A percentile compares a stretch with the other conserved stretches of the same genome.
phyloP scores from a whole-genome alignment of 495 filamentous ascomycete species.

The Xylaria palmicola region DNA sequence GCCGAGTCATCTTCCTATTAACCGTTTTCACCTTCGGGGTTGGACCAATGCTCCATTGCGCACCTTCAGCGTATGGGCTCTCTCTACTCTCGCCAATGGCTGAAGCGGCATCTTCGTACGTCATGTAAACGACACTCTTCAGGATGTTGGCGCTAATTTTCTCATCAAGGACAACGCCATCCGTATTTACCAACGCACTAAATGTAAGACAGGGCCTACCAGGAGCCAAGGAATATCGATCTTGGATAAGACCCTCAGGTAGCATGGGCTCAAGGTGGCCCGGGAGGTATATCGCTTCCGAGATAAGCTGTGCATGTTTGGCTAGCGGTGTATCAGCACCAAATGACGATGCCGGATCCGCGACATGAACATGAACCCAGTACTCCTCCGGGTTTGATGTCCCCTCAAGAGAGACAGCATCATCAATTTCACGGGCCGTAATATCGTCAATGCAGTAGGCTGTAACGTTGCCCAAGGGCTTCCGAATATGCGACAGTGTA shows the following conservation, averaged over 20 bases:
- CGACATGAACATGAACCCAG: slow-evolving; percentile 89
- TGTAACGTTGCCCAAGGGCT: slow-evolving; percentile 65
- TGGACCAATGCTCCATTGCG: slow-evolving; percentile 30
- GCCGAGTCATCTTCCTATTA: slow-evolving; percentile 34
- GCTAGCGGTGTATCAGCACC: slow-evolving; percentile 55
- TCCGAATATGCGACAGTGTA: slow-evolving; percentile 59
- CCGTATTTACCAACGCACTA: slow-evolving; percentile 63
- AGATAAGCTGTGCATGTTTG: slow-evolving; percentile 61
- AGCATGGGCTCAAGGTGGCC: slow-evolving; percentile 77
- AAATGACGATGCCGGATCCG: slow-evolving; percentile 91
- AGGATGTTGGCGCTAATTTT: slow-evolving; percentile 71
- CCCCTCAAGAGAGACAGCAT: slow-evolving; percentile 78
- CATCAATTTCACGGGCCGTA: slow-evolving; percentile 77
- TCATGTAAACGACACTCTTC: slow-evolving; percentile 71
- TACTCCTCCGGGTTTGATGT: slow-evolving; percentile 57
- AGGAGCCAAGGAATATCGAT: slow-evolving; percentile 66
- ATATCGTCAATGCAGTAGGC: slow-evolving; percentile 84
- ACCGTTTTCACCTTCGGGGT: slow-evolving; percentile 22
- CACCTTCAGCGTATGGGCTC: slow-evolving; percentile 5
- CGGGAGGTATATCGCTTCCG: slow-evolving; percentile 70
- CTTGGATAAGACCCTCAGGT: slow-evolving; percentile 52
- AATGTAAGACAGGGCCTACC: slow-evolving; percentile 76
- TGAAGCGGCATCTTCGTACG: slow-evolving; percentile 54
- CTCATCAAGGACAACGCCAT: slow-evolving; percentile 65
- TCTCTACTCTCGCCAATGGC: slow-evolving; percentile 43